Evolutionary conservation across 2,329 filamentous ascomycete genomes (phyloP), one percentile per base, ranked within the genome.

Genomic region (Microdochium nivale): DNA sequence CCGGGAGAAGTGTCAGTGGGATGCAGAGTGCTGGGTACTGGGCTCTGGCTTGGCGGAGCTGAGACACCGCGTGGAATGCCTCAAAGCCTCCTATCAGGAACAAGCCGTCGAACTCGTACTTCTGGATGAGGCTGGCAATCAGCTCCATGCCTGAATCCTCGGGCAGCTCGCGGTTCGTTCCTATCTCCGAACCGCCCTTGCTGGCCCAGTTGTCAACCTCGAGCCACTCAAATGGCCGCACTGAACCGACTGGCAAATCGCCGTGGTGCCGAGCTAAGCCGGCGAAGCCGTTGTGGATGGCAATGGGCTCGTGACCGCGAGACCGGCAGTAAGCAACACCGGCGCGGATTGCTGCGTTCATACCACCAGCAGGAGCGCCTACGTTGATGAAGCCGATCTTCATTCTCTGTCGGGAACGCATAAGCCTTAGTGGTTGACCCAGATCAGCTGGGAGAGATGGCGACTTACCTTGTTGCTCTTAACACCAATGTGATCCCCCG

Each of bases 61-160:
- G 87, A 46, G 88, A 89, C 32, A 96, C 80, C 2, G 94, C 86
- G 53, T 94, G 95, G 76, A 95, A 99, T 1, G 91, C 94, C 71
- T 99, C 94, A 61, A 99, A 99, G 1, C 94, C 94, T 62, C 94
- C 94, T 49, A 97, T 81, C 49, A 96, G 80, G 69, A 97, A 95
- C 2, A 99, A 77, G 0, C 87, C 91, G 62, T 99, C 90, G 58
- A 99, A 91, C 57, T 87, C 82, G 76, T 95, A 94, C 60, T 87
- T 77, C 65, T 88, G 83, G 66, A 99, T 90, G 57, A 92, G 85
- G 60, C 83, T 81, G 32, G 92, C 91, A 25, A 94, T 88, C 47
- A 79, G 81, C 60, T 88, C 85, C 69, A 96, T 86, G 60, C 95
- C 91, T 1, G 81, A 84, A 62, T 96, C 91, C 21, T 81, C 83